Evolutionary conservation across 1,139 yeast genomes (phyloP), one percentile per base, ranked within the genome.

Genomic region (Sugiyamaella neomexicana): DNA sequence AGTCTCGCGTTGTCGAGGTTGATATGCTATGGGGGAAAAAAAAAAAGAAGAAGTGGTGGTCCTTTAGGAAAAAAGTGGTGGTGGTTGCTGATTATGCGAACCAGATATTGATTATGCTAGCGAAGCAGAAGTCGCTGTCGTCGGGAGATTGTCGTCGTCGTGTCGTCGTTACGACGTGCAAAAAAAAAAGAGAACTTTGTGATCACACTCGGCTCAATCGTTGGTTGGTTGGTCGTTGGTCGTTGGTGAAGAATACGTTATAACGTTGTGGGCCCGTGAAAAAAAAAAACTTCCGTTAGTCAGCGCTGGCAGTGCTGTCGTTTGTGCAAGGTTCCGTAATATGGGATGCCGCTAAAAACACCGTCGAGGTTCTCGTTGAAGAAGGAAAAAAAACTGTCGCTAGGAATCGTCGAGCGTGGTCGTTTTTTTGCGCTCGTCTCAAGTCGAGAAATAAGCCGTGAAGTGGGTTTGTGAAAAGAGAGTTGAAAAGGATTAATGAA

Each of bases 381-480:
- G 9, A 27, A 27, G 10, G 34, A 7, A 5, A 20, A 23, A 41
- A n/a, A 36, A 44, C 17, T 44, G 13, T 44, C 17, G 38, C 17
- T 29, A 31, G 10, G 41, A 27, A 31, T 40, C 25, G 25, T 15
- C 13, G 42, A 38, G 27, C 27, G 44, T 16, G 29, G 34, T 8
- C 8, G 15, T 32, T 31, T 44, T 31, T 23, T 15, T 17, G 34
- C 43, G 43, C 27, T 34, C 29, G 36, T 23, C 42, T 42, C 27
- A 23, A 36, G 36, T 46, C 36, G 40, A 38, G 32, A 34, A 36
- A 37, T 27, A 38, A 46, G 50, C 50, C 50, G 50, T 46, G 50
- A 46, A 46, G 50, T 46, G 42, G 43, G 50, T n/a, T 37, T 25
- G 17, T 44, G 47, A 32, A 25, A 44, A 42, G 25, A 27, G 39